Evolutionary conservation across 2,329 filamentous ascomycete genomes (phyloP).

Genomic region (Colletotrichum costaricense): DNA sequence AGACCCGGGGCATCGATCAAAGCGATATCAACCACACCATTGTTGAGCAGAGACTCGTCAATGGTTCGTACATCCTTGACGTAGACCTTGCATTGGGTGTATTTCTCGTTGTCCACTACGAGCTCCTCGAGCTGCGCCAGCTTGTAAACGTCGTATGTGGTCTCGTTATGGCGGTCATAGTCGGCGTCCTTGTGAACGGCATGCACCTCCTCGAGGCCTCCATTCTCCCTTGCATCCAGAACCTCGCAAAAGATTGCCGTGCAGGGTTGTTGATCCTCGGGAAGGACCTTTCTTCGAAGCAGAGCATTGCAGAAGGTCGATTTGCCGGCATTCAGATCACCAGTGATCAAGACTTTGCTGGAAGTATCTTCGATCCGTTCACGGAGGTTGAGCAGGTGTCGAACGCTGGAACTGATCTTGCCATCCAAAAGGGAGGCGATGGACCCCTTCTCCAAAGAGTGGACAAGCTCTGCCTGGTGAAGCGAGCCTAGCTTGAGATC

Average conservation of each 20-base stretch:
- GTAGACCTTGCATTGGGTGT: constrained; percentile 97
- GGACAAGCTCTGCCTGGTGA: constrained; percentile 90
- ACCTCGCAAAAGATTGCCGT: constrained; percentile 99
- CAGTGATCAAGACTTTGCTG: constrained; percentile 95
- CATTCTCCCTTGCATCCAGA: constrained; percentile 90
- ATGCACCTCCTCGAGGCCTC: constrained; percentile 92
- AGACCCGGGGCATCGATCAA: constrained; percentile 96
- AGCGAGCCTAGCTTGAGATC: constrained; percentile 90
- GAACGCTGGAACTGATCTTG: constrained; percentile 93
- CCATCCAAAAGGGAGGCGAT: constrained; percentile 92
- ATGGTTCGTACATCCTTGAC: constrained; percentile 90
- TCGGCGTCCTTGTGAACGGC: constrained; percentile 84
- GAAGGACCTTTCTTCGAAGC: constrained; percentile 88
- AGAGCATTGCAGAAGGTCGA: constrained; percentile 99
- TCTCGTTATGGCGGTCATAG: constrained; percentile 92
- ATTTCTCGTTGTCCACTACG: constrained; percentile 87
- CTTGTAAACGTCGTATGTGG: constrained; percentile 89
- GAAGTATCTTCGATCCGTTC: constrained; percentile 97
- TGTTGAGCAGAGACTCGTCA: constrained; percentile 94
- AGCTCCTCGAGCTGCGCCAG: constrained; percentile 86
- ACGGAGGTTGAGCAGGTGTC: constrained; percentile 85
- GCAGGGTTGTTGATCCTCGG: constrained; percentile 97
- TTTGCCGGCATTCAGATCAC: constrained; percentile 96
- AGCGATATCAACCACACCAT: constrained; percentile 97
- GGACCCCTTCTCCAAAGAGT: constrained; percentile 92